These are phyloP conservation scores for Teratosphaeria zuluensis DNA, from an alignment of 2,329 filamentous ascomycete genomes.

Conservation along the genomic window DNA sequence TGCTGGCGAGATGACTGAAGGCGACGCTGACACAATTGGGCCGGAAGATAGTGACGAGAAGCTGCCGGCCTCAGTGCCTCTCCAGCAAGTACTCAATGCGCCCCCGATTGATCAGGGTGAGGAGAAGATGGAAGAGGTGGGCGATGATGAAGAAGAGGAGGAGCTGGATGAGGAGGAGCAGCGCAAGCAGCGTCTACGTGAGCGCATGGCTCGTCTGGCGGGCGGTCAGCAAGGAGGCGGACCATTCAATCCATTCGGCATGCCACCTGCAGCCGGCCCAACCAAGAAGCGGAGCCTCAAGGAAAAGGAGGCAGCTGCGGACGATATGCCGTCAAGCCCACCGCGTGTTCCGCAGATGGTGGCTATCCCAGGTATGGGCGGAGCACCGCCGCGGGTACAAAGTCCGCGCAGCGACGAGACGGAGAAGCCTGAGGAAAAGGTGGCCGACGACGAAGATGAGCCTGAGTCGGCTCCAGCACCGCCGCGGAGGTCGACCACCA, in stretches of 20 bases:
- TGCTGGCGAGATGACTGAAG: conserved; percentile 52
- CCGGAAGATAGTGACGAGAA: conserved; percentile 63
- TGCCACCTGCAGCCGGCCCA: conserved; percentile 26
- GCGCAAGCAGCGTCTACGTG: conserved; percentile 77
- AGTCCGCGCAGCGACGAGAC: conserved; percentile 40
- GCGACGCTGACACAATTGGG: conserved; percentile 53
- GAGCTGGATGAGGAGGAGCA: conserved; percentile 80
- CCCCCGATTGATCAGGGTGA: conserved; percentile 28
- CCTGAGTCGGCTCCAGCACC: conserved; percentile 33
- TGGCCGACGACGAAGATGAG: conserved; percentile 50
- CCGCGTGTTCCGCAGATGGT: conserved; percentile 29
- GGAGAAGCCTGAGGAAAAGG: conserved; percentile 32
- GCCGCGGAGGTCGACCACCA: conserved; percentile 27
- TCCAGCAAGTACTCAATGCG: conserved; percentile 32
- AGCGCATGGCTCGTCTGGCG: conserved; percentile 92
- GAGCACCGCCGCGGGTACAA: conserved; percentile 48
- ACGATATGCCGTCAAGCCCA: conserved; percentile 11
- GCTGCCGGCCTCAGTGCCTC: conserved; percentile 26
- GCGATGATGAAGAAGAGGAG: conserved; percentile 40
- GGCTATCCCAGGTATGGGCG: conserved; percentile 39
- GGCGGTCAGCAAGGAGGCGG: conserved; percentile 59
- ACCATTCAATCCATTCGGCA: conserved; percentile 14
- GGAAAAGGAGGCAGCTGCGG: conserved; percentile 27
- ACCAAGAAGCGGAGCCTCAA: conserved; percentile 37
- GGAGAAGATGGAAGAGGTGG: conserved; percentile 27